Conservation (phyloP, 2,329 filamentous ascomycete genomes). For the Pyricularia sp. region DNA sequence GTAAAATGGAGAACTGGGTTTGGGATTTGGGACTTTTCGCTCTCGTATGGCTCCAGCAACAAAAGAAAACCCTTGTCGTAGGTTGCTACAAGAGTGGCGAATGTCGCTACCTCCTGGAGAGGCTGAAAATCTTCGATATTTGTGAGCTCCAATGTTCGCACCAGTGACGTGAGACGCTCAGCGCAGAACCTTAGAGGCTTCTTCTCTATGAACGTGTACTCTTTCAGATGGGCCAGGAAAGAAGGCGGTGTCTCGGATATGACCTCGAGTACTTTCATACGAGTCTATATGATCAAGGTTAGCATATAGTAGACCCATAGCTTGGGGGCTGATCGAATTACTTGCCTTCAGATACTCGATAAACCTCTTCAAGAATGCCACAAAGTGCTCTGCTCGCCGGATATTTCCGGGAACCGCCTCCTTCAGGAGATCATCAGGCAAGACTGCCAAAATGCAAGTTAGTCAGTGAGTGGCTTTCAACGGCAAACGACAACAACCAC, state of each 20-base stretch:
- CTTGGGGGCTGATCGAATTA: neutral
- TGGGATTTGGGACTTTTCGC: slow-evolving; percentile 86
- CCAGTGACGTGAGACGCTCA: slow-evolving; percentile 86
- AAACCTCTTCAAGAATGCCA: slow-evolving; percentile 89
- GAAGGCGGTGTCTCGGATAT: slow-evolving; percentile 95
- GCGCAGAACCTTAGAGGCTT: slow-evolving; percentile 93
- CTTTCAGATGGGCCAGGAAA: slow-evolving; percentile 85
- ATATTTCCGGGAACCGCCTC: slow-evolving; percentile 97
- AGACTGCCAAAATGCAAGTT: slow-evolving; percentile 33
- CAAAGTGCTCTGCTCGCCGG: slow-evolving; percentile 87
- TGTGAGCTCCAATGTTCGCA: slow-evolving; percentile 87
- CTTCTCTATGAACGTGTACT: slow-evolving; percentile 95
- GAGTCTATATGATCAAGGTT: slow-evolving; percentile 51
- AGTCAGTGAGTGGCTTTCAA: neutral
- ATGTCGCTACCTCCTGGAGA: slow-evolving; percentile 93
- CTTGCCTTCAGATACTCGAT: slow-evolving; percentile 83
- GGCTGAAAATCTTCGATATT: slow-evolving; percentile 98
- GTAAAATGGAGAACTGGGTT: slow-evolving; percentile 97
- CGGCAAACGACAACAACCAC: slow-evolving; percentile 4
- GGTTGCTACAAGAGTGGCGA: slow-evolving; percentile 89
- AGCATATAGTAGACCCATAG: neutral
- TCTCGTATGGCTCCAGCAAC: slow-evolving; percentile 96
- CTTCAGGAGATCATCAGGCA: slow-evolving; percentile 88
- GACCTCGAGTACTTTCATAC: slow-evolving; percentile 96
- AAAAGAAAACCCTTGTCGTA: slow-evolving; percentile 95